These are phyloP conservation scores for Oemleria cerasiformis DNA, from an alignment of 306 rosid genomes.

Conservation along the genomic window DNA sequence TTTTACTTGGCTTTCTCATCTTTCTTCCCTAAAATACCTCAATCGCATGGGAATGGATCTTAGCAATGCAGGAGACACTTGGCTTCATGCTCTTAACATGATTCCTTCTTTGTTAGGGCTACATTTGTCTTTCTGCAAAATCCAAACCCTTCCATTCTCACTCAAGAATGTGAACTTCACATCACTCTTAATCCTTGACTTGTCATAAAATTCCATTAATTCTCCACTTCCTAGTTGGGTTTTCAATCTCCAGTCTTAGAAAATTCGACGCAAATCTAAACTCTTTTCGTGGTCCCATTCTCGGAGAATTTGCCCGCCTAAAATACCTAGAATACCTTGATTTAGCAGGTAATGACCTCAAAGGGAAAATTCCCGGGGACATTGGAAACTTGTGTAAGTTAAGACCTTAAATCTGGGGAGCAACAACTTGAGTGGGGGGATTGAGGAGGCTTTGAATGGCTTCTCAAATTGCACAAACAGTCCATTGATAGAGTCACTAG, in stretches of 20 bases:
- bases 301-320: conserved; percentile 3
- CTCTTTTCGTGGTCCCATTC: not conserved
- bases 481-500: conserved; percentile 14
- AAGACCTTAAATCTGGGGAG: conserved; percentile 1
- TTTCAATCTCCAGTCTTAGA: conserved; percentile 22
- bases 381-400: not conserved
- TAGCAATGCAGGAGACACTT: conserved; percentile 18
- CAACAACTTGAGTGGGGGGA: conserved; percentile 20
- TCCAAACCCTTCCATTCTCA: conserved; percentile 19
- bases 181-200: conserved; percentile 34
- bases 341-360: not conserved
- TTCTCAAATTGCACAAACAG: conserved; percentile 20
- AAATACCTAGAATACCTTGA: not conserved
- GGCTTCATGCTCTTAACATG: conserved; percentile 22
- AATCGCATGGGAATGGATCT: conserved; percentile 33
- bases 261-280: not conserved
- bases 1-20: conserved; percentile 35
- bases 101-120: conserved; percentile 27
- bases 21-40: not conserved
- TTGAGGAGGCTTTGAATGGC: not conserved
- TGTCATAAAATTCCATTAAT: conserved; percentile 2
- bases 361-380: not conserved
- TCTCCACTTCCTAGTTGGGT: conserved; percentile 42
- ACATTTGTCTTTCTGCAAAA: conserved; percentile 15
- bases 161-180: conserved; percentile 28